Percentiles rank a stretch among this genome's conserved stretches.
Conservation (phyloP, 805 yeast species). For the Saccharomyces jurei region DNA sequence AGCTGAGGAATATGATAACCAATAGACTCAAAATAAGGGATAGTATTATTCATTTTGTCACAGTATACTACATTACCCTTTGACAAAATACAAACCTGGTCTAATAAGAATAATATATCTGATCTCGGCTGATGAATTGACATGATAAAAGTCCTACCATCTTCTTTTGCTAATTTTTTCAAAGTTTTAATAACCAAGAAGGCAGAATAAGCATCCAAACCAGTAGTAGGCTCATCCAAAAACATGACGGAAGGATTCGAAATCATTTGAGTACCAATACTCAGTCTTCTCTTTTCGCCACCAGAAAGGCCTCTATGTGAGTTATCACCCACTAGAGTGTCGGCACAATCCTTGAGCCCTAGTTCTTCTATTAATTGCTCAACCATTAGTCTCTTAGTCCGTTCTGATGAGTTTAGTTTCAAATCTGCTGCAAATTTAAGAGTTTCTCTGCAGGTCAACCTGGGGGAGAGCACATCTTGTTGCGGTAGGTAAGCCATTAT, state of each 20-base stretch:
- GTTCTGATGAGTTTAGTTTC: conserved; percentile 42
- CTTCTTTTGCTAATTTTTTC: conserved; percentile 43
- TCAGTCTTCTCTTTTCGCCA: conserved; percentile 72
- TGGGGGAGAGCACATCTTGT: conserved; percentile 64
- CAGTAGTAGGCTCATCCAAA: conserved; percentile 85
- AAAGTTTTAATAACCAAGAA: conserved; percentile 53
- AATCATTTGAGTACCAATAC: conserved; percentile 70
- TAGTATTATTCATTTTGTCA: conserved; percentile 38
- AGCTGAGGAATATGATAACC: conserved; percentile 40
- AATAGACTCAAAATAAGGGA: conserved; percentile 41
- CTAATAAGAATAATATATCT: conserved; percentile 63
- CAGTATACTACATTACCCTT: conserved; percentile 50
- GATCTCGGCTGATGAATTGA: conserved; percentile 82
- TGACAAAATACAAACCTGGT: conserved; percentile 58
- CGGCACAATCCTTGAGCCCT: conserved; percentile 56
- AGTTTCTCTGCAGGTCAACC: conserved; percentile 65
- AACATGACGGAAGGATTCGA: conserved; percentile 70
- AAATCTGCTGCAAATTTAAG: conserved; percentile 63
- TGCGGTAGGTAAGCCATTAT: conserved; percentile 59
- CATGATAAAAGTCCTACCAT: conserved; percentile 64
- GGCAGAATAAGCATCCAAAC: conserved; percentile 74
- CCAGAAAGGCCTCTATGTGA: conserved; percentile 64
- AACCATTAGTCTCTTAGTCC: conserved; percentile 43
- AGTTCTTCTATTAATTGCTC: conserved; percentile 53
- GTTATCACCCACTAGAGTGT: conserved; percentile 50